Base-by-base conservation (phyloP, 495 filamentous ascomycete species). In the Hypoxylon trugodes region DNA sequence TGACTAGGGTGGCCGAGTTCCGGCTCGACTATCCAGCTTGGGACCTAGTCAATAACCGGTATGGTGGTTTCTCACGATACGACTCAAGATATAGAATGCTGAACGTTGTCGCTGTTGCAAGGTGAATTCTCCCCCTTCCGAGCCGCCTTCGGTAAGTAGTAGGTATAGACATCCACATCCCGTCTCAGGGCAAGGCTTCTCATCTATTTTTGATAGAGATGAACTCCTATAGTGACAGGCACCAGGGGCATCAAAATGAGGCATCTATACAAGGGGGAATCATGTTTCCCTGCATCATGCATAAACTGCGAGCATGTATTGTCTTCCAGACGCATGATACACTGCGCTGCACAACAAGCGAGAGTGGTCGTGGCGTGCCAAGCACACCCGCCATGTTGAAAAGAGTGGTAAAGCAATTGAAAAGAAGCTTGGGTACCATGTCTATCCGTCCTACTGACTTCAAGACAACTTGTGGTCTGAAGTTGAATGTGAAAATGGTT, bases 1-100 rank as follows among this genome's bases (percentile, higher is more conserved):
- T 16, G 22, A 47, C 36, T 46, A 51, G 52, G 60, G 65, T 48
- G 18, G 22, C 51, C 50, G 60, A 68, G 43, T 55, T 49, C 59
- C 59, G 58, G 64, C 45, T 58, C 64, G 64, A 53, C 42, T 49
- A 46, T 48, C 59, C 65, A 68, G 38, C 46, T 56, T 48, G n/a
- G 24, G 46, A 56, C 37, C 56, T 35, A 51, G 37, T 46, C 30
- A 56, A 16, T 45, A 43, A 35, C 51, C 18, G 19, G 25, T 48
- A 21, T 42, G 36, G 45, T 51, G 33, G 42, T n/a, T 32, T 52
- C 21, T 22, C n/a, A 30, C 15, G 50, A 52, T 61, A 33, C 25
- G 37, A 55, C 49, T 51, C 1, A 28, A 35, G 9, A 55, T 37
- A 38, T 24, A 26, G 25, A 22, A 26, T 16, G 24, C 32, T 16